Evolutionary conservation across 2,329 filamentous ascomycete genomes (phyloP).

Genomic region (Penicillium sp.): DNA sequence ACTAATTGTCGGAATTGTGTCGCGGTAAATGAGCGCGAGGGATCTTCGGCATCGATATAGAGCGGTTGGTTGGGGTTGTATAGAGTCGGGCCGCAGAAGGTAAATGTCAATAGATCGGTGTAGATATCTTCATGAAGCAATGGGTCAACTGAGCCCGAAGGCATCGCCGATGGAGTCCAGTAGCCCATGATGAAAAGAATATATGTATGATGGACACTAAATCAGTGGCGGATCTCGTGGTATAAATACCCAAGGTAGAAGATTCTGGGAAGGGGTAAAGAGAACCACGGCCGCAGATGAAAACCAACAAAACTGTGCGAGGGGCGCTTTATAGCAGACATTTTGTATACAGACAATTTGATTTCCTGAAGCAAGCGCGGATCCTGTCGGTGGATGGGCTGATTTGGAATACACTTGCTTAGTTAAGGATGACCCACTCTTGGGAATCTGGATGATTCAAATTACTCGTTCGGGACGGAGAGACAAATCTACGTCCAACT

Average conservation of each 20-base stretch:
- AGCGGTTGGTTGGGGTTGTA: slow-evolving; percentile 38
- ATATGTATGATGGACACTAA: background rate
- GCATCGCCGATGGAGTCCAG: slow-evolving; percentile 9
- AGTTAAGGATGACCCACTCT: slow-evolving; percentile 8
- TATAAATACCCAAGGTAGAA: no score
- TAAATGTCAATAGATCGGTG: slow-evolving; percentile 41
- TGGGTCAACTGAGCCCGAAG: slow-evolving; percentile 8
- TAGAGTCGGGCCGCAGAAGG: slow-evolving; percentile 32
- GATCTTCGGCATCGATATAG: slow-evolving; percentile 41
- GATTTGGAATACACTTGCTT: slow-evolving; percentile 17
- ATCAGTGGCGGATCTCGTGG: background rate
- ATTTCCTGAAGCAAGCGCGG: slow-evolving; percentile 13
- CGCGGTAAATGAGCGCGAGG: slow-evolving; percentile 34
- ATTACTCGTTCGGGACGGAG: no score
- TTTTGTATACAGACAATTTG: slow-evolving; percentile 6
- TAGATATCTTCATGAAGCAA: slow-evolving; percentile 20
- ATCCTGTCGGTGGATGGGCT: slow-evolving; percentile 7
- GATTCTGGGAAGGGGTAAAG: background rate
- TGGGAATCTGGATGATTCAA: no score
- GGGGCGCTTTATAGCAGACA: background rate
- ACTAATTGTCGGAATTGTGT: slow-evolving; percentile 33
- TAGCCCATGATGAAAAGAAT: slow-evolving; percentile 8
- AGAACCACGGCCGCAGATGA: no score
- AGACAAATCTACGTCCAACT: no score
- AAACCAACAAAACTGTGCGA: background rate